Base-by-base conservation (phyloP, 495 filamentous ascomycete species). In the Penicillium antarcticum region DNA sequence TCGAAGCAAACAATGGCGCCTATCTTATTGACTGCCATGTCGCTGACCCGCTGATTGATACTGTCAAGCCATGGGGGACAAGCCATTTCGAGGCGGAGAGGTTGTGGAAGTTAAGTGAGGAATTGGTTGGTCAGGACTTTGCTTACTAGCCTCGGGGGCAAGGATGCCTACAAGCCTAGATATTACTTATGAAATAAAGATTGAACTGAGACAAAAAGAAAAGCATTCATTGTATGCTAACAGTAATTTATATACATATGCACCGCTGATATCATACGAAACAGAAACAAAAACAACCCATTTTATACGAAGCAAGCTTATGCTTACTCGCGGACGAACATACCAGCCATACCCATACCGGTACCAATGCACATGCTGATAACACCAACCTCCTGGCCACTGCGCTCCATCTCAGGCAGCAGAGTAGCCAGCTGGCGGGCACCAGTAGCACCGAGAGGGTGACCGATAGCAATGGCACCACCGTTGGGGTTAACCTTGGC, bases 371-470 rank as follows among this genome's bases (percentile, higher is more conserved):
- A 95, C 89, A 95, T 91, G 66, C 85, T 90, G 33, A 88, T 83
- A 21, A 89, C 84, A 39, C 87, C 87, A 24, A 87, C 72, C 63
- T 88, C 74, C 41, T 83, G 79, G 16, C 77, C 78, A 45, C 83
- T 83, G 52, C 81, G 72, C 66, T 77, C 74, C 66, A 87, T 58
- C 69, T 89, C 86, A 17, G 78, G 80, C 60, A 96, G 65, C 38
- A 95, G 67, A 26, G 88, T 91, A 45, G 82, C 85, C 44, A 89
- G 72, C 80, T 92, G 85, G 52, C 92, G 76, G 39, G 89, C 88
- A 38, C 92, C 92, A 14, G 92, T 97, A 44, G 89, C 89, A 37
- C 92, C 92, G n/a, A 96, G 80, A 42, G 92, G 92, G 66, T 97
- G 92, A 16, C 92, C 92, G 19, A 97, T 77, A 44, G 92, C 92